Percentiles rank a stretch among this genome's conserved stretches.
Evolutionary conservation across 2,329 filamentous ascomycete species (phyloP).

Genomic region (Fusarium gaditjirri): DNA sequence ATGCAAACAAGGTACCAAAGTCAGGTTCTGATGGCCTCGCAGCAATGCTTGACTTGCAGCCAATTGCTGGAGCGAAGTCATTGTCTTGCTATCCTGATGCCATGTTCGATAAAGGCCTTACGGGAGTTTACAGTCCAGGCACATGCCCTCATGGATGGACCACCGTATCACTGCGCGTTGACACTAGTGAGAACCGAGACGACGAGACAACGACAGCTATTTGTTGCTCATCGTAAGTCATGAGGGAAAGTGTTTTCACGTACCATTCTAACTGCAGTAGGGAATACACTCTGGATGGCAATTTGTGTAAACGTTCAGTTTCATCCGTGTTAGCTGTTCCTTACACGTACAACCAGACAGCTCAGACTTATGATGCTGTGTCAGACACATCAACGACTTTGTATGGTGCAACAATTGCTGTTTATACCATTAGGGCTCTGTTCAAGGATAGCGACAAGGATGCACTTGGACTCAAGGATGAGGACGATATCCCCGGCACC

Average conservation of each 20-base stretch:
- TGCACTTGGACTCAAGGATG: constrained; percentile 48
- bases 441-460: constrained; percentile 52
- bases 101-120: constrained; percentile 52
- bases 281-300: constrained; percentile 49
- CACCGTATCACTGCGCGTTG: constrained; percentile 49
- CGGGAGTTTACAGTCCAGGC: constrained; percentile 54
- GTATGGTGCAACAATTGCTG: constrained; percentile 51
- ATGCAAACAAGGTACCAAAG: constrained; percentile 43
- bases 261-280: constrained; percentile 42
- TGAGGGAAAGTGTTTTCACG: not conserved
- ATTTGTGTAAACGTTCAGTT: constrained; percentile 50
- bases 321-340: constrained; percentile 52
- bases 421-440: constrained; percentile 52
- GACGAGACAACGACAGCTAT: constrained; percentile 53
- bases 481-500: constrained; percentile 44
- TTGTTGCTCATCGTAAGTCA: constrained; percentile 55
- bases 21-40: constrained; percentile 45
- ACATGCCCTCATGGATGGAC: constrained; percentile 55
- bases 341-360: constrained; percentile 51
- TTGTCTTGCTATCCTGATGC: constrained; percentile 55
- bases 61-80: constrained; percentile 50
- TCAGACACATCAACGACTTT: constrained; percentile 52
- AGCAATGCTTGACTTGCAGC: constrained; percentile 53
- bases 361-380: constrained; percentile 49
- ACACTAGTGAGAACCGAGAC: constrained; percentile 42